Evolutionary conservation across 352 stramenopile genomes (phyloP), one percentile per base, ranked within the genome.

Genomic region (Thalassiosira exigua): DNA sequence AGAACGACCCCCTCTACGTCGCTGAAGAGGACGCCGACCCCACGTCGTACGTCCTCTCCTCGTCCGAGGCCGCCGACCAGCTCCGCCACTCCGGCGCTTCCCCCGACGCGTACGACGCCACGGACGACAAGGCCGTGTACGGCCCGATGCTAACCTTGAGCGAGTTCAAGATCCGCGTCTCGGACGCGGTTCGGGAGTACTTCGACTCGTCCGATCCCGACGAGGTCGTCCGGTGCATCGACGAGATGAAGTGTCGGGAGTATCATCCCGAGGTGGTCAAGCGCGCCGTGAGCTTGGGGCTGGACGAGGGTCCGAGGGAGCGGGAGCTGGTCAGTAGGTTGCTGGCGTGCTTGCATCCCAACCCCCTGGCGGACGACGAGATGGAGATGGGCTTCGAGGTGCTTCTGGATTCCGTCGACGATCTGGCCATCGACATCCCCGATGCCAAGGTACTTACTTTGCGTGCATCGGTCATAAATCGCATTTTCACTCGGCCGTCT

Each of bases 341-440:
- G 27, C 91, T 99, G 58, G 97, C 95, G 27, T 93, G 95, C 68
- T 83, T 98, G 44, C 98, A 98, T 79, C 90, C 98, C 4, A 67
- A 58, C 27, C 86, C 83, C 0, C 60, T 93, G 46, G 73, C 53
- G 33, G 82, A 90, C 65, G 62, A 66, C 1, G 76, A 90, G 41
- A 90, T 94, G 78, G 79, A 86, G 36, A 41, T 22, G 21, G 98
- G 97, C 26, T 99, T 99, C 79, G 95, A 98, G 69, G 91, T 96
- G 24, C 91, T 99, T 29, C 91, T 99, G 51, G 91, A 99, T 69
- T 90, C 96, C 5, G 91, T 98, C 4, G 95, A 98, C 33, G 97
- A 99, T 78, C 91, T 99, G 65, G 89, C 95, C 68, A 96, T 99
- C 56, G 97, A 99, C 72, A 97, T 92, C 93, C 92, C 97, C 74